Percentiles rank a stretch among this genome's conserved stretches.
These are phyloP conservation scores for Euptelea pleiosperma DNA, from an alignment of 164 flowering plant genomes.

Conservation along the genomic window DNA sequence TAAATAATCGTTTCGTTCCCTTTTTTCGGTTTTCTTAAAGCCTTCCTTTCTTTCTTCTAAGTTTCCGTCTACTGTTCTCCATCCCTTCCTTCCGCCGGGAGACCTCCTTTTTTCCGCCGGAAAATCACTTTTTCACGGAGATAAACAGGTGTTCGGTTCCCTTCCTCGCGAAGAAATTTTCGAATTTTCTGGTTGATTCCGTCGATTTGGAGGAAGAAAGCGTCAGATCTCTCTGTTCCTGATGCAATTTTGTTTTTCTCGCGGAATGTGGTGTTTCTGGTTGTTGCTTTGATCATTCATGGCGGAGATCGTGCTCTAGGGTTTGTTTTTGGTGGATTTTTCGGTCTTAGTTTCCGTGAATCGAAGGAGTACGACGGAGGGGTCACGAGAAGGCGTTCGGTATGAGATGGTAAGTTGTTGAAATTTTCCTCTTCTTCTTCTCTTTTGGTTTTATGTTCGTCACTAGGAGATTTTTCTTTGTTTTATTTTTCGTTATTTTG, in stretches of 20 bases:
- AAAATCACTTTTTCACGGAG: slow-evolving; percentile 27
- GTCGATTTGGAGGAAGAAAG: background rate
- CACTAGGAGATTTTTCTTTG: background rate
- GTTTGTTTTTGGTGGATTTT: slow-evolving; percentile 20
- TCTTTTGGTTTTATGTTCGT: background rate
- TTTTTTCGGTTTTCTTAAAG: slow-evolving; percentile 46
- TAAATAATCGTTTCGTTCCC: slow-evolving; percentile 38
- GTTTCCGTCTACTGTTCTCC: slow-evolving; percentile 18
- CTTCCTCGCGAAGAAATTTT: slow-evolving; percentile 3
- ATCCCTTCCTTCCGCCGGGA: slow-evolving; percentile 14
- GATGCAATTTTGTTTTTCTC: slow-evolving; percentile 16
- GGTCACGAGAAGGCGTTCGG: slow-evolving; percentile 33
- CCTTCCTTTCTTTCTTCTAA: slow-evolving; percentile 13
- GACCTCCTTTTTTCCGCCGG: slow-evolving; percentile 28
- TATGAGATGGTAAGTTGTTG: slow-evolving; percentile 73
- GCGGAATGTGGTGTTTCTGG: slow-evolving; percentile 59
- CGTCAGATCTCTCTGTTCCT: slow-evolving; percentile 33
- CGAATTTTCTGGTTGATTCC: background rate
- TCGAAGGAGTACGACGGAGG: slow-evolving; percentile 37
- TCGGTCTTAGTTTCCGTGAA: slow-evolving; percentile 8
- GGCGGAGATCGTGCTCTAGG: slow-evolving; percentile 50
- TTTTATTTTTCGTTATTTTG: background rate
- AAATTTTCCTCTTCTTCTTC: background rate
- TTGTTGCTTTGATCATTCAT: slow-evolving; percentile 13
- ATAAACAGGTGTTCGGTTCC: slow-evolving; percentile 13